A percentile compares a stretch with the other conserved stretches of the same genome.
Evolutionary conservation across 371 early-diverging fungal genomes (phyloP).

Genomic region (Funneliformis caledonium): DNA sequence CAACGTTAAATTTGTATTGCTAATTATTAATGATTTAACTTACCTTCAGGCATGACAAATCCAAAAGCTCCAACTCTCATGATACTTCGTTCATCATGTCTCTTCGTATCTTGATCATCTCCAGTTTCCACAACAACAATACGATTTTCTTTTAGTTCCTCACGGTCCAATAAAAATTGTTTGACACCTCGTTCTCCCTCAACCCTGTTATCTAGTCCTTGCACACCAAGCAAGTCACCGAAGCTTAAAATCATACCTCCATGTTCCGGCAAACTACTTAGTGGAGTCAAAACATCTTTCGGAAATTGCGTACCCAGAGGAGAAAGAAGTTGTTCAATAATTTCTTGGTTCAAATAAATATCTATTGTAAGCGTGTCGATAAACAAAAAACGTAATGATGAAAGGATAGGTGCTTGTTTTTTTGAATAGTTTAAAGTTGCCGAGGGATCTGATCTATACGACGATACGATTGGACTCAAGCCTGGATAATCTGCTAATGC

Average conservation of each 20-base stretch:
- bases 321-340: slow-evolving; percentile 65
- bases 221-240: slow-evolving; percentile 50
- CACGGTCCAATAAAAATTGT: slow-evolving; percentile 62
- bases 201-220: slow-evolving; percentile 46
- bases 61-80: slow-evolving; percentile 62
- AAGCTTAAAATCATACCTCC: slow-evolving; percentile 75
- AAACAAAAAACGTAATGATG: slow-evolving; percentile 66
- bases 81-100: slow-evolving; percentile 44
- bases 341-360: slow-evolving; percentile 61
- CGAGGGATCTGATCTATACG: slow-evolving; percentile 56
- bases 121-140: slow-evolving; percentile 60
- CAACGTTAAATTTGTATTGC: too few species aligned
- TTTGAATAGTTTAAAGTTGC: slow-evolving; percentile 60
- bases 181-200: slow-evolving; percentile 58
- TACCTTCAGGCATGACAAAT: slow-evolving; percentile 67
- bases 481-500: slow-evolving; percentile 75
- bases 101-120: slow-evolving; percentile 45
- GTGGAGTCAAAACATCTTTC: slow-evolving; percentile 65
- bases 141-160: slow-evolving; percentile 56
- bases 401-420: slow-evolving; percentile 64
- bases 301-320: slow-evolving; percentile 62
- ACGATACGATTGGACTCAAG: slow-evolving; percentile 59
- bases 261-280: slow-evolving; percentile 74
- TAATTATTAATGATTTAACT: background rate
- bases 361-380: slow-evolving; percentile 73